phyloP scores from a whole-genome alignment of 1,139 yeast species.

The Blastobotrys serpentis region DNA sequence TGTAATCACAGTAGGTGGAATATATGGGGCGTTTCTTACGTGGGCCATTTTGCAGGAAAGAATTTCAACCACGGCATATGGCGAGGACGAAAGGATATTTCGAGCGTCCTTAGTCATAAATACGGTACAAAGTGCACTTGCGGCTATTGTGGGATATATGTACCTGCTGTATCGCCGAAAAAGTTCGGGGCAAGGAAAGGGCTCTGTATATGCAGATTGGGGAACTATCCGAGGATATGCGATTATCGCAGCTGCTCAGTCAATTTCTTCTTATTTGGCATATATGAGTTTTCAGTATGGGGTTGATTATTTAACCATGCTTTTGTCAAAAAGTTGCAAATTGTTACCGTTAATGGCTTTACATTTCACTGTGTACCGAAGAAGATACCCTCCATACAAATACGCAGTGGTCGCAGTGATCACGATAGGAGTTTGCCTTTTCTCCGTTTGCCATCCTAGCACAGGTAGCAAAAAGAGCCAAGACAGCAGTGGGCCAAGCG shows the following conservation, averaged over 20 bases:
- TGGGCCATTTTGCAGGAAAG: slow-evolving; percentile 95
- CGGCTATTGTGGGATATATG: slow-evolving; percentile 62
- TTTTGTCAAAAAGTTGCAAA: slow-evolving; percentile 90
- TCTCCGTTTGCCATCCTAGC: slow-evolving; percentile 53
- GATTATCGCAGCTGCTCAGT: slow-evolving; percentile 72
- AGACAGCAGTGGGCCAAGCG: slow-evolving; percentile 14
- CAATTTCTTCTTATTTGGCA: slow-evolving; percentile 79
- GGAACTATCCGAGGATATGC: slow-evolving; percentile 46
- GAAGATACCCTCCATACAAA: slow-evolving; percentile 71
- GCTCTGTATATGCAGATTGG: slow-evolving; percentile 34
- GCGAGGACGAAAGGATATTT: slow-evolving; percentile 56
- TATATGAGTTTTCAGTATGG: slow-evolving; percentile 65
- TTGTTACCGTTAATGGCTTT: slow-evolving; percentile 88
- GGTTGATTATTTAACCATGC: slow-evolving; percentile 79
- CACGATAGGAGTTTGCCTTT: slow-evolving; percentile 76
- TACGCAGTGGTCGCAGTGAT: slow-evolving; percentile 73
- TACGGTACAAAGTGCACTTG: slow-evolving; percentile 68
- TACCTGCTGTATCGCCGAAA: slow-evolving; percentile 49
- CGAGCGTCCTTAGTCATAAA: slow-evolving; percentile 77
- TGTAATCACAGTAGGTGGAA: slow-evolving; percentile 62
- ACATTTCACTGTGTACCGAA: slow-evolving; percentile 69
- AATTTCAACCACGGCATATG: slow-evolving; percentile 76
- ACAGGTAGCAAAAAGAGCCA: slow-evolving; percentile 27
- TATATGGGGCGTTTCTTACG: slow-evolving; percentile 77
- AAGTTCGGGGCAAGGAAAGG: slow-evolving; percentile 19